phyloP scores from a whole-genome alignment of 345 rosid species.

The Gossypium rotundifolium region DNA sequence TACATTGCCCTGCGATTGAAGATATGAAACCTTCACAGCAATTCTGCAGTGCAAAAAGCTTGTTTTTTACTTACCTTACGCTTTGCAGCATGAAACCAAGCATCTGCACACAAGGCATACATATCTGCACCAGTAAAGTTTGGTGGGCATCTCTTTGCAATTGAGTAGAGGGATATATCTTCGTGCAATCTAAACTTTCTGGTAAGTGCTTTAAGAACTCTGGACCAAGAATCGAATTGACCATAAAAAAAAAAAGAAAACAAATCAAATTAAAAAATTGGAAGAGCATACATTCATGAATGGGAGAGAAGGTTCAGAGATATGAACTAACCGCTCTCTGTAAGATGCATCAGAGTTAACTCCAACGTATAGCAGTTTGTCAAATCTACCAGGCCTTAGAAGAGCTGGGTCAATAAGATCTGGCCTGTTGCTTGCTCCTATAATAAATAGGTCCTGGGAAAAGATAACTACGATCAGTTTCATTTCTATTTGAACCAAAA shows the following conservation, averaged over 20 bases:
- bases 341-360: conserved; percentile 85
- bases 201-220: conserved; percentile 95
- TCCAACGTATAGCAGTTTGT: conserved; percentile 90
- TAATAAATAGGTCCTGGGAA: conserved; percentile 74
- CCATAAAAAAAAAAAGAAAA: conserved; percentile 5
- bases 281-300: background rate
- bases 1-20: background rate
- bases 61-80: conserved; percentile 46
- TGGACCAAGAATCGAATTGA: conserved; percentile 21
- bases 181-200: conserved; percentile 77
- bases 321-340: conserved; percentile 62
- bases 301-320: background rate
- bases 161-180: conserved; percentile 70
- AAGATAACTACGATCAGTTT: conserved; percentile 7
- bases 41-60: background rate
- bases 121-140: conserved; percentile 97
- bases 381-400: conserved; percentile 92
- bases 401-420: conserved; percentile 97
- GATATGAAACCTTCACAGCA: background rate
- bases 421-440: conserved; percentile 97
- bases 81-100: conserved; percentile 99
- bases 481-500: background rate
- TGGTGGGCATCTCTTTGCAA: conserved; percentile 82
- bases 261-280: background rate
- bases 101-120: conserved; percentile 98